Evolutionary conservation across 2,329 filamentous ascomycete genomes (phyloP).

Genomic region (Ramichloridium luteum): DNA sequence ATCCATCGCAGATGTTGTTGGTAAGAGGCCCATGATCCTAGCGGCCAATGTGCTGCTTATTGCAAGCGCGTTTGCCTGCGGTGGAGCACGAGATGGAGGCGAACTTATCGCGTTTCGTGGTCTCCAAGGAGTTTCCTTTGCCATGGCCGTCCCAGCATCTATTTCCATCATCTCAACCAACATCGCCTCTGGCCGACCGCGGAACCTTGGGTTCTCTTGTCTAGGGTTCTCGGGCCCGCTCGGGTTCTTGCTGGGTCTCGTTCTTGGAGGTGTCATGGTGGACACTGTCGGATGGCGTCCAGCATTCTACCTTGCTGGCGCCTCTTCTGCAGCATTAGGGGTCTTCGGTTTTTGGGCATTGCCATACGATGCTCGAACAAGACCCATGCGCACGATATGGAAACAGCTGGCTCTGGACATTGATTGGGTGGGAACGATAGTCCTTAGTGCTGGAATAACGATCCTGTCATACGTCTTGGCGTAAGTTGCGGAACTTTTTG

Average conservation of each 20-base stretch:
- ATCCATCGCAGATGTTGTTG: constrained; percentile 40
- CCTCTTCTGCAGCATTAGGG: constrained; percentile 30
- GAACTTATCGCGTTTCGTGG: constrained; percentile 16
- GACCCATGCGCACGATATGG: constrained; percentile 16
- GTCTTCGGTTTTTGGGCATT: constrained; percentile 28
- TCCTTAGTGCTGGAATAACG: constrained; percentile 36
- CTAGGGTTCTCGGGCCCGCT: constrained; percentile 39
- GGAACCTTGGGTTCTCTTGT: constrained; percentile 41
- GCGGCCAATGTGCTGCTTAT: constrained; percentile 34
- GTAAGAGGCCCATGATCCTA: constrained; percentile 35
- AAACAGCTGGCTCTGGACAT: constrained; percentile 31
- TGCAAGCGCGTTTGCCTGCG: constrained; percentile 32
- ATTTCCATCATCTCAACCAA: constrained; percentile 38
- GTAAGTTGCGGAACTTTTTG: constrained; percentile 2
- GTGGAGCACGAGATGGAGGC: constrained; percentile 25
- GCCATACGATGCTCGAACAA: constrained; percentile 20
- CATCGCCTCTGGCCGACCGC: constrained; percentile 33
- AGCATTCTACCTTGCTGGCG: constrained; percentile 38
- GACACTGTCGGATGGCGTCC: constrained; percentile 40
- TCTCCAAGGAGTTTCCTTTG: constrained; percentile 13
- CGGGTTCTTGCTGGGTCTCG: constrained; percentile 40
- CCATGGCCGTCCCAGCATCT: constrained; percentile 30
- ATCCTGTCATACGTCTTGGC: constrained; percentile 39
- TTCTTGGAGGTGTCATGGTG: constrained; percentile 39
- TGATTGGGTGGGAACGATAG: constrained; percentile 40